Conservation (phyloP, 768 basidiomycete genomes). For the Auricularia heimuer region DNA sequence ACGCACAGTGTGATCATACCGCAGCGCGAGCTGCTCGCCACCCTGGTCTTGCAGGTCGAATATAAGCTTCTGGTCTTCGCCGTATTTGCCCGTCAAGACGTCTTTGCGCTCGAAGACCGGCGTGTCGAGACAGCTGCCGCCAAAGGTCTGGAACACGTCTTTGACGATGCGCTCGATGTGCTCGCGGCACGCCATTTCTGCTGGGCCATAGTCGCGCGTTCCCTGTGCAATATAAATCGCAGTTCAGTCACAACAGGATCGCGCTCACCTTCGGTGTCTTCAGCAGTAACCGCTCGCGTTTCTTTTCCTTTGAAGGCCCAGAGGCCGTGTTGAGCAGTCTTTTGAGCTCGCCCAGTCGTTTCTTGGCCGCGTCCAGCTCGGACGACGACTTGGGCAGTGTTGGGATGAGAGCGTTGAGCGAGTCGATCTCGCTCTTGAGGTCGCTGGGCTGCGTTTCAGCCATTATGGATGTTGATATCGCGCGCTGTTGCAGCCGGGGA, state of each 20-base stretch:
- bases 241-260: conserved; percentile 5
- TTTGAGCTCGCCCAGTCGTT: conserved; percentile 35
- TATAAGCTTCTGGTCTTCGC: conserved; percentile 94
- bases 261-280: conserved; percentile 88
- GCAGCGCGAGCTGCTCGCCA: conserved; percentile 86
- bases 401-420: too few relatives aligned
- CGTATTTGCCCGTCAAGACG: conserved; percentile 91
- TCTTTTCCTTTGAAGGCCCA: conserved; percentile 41
- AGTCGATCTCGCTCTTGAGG: too few relatives aligned
- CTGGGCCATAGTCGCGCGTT: conserved; percentile 88
- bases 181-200: conserved; percentile 85
- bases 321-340: conserved; percentile 23
- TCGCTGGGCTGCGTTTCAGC: too few relatives aligned
- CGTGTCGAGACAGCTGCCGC: conserved; percentile 89
- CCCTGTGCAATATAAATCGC: conserved; percentile 42
- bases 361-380: conserved; percentile 57
- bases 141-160: conserved; percentile 78
- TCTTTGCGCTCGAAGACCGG: conserved; percentile 98
- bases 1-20: conserved; percentile 87
- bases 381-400: neutral
- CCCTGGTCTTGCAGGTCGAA: conserved; percentile 97
- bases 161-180: conserved; percentile 84
- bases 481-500: too few relatives aligned
- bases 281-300: conserved; percentile 61
- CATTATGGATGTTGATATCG: too few relatives aligned